A percentile compares a stretch with the other conserved stretches of the same genome.
These are phyloP conservation scores for Hirschfeldia incana DNA, from an alignment of 345 rosid species.

Conservation along the genomic window DNA sequence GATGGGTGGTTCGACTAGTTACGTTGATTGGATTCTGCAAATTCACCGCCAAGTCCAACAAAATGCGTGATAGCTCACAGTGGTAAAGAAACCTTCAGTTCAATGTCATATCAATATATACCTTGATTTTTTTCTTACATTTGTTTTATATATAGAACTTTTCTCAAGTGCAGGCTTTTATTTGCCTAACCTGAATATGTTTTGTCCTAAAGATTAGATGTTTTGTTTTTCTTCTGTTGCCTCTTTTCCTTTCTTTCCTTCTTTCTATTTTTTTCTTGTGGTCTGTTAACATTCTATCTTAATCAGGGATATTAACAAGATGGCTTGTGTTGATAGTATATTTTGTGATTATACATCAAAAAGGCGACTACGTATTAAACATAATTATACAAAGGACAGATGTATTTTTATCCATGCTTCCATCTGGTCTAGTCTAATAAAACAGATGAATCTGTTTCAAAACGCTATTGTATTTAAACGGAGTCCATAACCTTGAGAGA, in stretches of 20 bases:
- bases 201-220: constrained; percentile 37
- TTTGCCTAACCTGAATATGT: constrained; percentile 25
- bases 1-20: constrained; percentile 69
- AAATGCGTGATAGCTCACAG: constrained; percentile 46
- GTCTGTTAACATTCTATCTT: constrained; percentile 8
- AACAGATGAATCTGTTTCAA: not conserved
- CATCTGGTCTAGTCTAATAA: not conserved
- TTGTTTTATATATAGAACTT: constrained; percentile 9
- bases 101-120: not conserved
- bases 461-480: not conserved
- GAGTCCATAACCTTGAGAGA: not conserved
- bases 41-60: constrained; percentile 90
- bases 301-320: not conserved
- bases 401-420: too few species aligned
- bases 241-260: not conserved
- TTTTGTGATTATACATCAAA: not conserved
- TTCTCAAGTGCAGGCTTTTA: constrained; percentile 21
- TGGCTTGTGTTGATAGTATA: not conserved
- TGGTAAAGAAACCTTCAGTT: constrained; percentile 41
- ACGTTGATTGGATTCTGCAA: constrained; percentile 81
- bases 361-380: not conserved
- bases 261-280: not conserved
- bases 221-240: constrained; percentile 6
- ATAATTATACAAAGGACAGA: not conserved
- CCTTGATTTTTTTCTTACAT: not conserved